Evolutionary conservation across 495 filamentous ascomycete species (phyloP).

Genomic region (Podospora australis): DNA sequence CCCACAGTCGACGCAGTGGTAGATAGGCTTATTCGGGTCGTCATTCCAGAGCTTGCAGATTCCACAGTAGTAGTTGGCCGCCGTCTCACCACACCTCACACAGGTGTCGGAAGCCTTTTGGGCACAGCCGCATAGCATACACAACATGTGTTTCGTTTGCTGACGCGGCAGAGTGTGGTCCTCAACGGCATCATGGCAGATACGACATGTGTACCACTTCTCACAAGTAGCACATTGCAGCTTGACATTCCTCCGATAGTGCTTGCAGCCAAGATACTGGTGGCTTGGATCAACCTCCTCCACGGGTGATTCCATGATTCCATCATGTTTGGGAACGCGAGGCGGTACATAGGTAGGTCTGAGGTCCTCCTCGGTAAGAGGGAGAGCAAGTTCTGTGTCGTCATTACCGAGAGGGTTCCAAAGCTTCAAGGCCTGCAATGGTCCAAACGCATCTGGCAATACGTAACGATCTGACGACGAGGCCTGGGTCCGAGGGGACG

Average conservation of each 20-base stretch:
- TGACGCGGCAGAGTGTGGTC: constrained; percentile 74
- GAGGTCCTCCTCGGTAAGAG: constrained; percentile 65
- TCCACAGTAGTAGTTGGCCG: constrained; percentile 89
- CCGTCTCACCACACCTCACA: constrained; percentile 62
- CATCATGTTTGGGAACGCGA: constrained; percentile 11
- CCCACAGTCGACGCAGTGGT: constrained; percentile 94
- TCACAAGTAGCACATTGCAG: constrained; percentile 84
- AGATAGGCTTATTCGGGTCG: constrained; percentile 83
- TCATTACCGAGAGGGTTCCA: constrained; percentile 32
- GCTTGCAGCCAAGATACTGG: constrained; percentile 68
- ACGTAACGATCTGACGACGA: constrained; percentile 15
- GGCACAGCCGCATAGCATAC: constrained; percentile 87
- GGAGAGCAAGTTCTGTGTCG: constrained; percentile 45
- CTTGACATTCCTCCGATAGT: constrained; percentile 95
- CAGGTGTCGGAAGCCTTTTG: constrained; percentile 79
- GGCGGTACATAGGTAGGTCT: constrained; percentile 59
- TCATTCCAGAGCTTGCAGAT: constrained; percentile 98
- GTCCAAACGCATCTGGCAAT: constrained; percentile 14
- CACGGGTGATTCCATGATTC: constrained; percentile 17
- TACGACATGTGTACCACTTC: constrained; percentile 90
- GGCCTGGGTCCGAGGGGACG: constrained; percentile 27
- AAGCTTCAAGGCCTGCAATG: constrained; percentile 33
- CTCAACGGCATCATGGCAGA: constrained; percentile 87
- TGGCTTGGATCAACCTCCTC: constrained; percentile 39
- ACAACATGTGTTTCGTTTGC: constrained; percentile 91